Conservation (phyloP, 2,329 filamentous ascomycete genomes). For the Alternaria sp. region DNA sequence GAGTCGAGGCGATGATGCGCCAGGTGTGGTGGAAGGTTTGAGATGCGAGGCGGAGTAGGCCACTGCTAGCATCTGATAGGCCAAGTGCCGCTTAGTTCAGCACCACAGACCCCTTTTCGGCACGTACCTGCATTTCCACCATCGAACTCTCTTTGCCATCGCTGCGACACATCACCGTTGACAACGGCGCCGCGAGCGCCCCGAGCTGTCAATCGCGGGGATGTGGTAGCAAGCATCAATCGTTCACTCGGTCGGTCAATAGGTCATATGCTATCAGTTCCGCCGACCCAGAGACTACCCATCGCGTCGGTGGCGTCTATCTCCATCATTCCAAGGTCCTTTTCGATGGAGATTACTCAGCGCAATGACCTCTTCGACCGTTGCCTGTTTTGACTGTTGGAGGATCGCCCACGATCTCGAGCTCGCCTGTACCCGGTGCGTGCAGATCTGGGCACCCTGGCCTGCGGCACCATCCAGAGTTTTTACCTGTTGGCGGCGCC, state of each 20-base stretch:
- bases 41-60: constrained; percentile 10
- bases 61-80: constrained; percentile 9
- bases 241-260: background rate
- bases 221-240: background rate
- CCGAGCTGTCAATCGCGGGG: constrained; percentile 2
- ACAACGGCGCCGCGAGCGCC: constrained; percentile 3
- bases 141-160: background rate
- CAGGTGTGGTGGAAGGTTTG: constrained; percentile 20
- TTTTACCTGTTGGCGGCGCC: background rate
- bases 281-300: background rate
- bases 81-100: background rate
- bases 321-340: background rate
- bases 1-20: constrained; percentile 11
- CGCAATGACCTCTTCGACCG: background rate
- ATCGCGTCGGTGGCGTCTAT: background rate
- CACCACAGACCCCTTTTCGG: constrained; percentile 4
- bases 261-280: background rate
- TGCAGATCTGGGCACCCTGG: constrained; percentile 5
- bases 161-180: constrained; percentile 5
- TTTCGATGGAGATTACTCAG: background rate
- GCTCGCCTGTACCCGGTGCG: constrained; percentile 5
- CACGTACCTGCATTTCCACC: constrained; percentile 1
- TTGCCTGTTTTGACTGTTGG: background rate
- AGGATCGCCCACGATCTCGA: constrained; percentile 7
- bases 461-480: background rate